phyloP scores from a whole-genome alignment of 495 filamentous ascomycete genomes.

The Lasiosphaeria miniovina region DNA sequence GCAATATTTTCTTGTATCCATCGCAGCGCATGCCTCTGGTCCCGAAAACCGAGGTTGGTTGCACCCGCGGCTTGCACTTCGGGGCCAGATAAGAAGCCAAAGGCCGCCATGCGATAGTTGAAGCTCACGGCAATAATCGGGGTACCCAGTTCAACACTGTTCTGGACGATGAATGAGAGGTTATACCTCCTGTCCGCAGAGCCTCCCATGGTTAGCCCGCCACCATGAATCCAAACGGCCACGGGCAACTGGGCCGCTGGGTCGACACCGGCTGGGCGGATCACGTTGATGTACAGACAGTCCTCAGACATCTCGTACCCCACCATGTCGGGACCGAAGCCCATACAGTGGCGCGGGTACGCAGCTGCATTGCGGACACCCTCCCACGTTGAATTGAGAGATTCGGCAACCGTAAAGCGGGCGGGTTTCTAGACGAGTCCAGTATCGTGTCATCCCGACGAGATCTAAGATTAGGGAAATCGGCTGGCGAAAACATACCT shows the following conservation, averaged over 20 bases:
- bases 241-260: conserved; percentile 31
- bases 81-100: conserved; percentile 6
- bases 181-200: conserved; percentile 52
- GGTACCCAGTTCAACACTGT: conserved; percentile 34
- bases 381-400: conserved; percentile 43
- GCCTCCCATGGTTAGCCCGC: conserved; percentile 53
- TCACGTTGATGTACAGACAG: conserved; percentile 39
- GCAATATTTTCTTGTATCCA: conserved; percentile 57
- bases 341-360: conserved; percentile 52
- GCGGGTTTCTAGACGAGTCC: not conserved
- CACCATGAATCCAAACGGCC: conserved; percentile 60
- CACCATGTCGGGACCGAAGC: conserved; percentile 33
- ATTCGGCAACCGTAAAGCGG: conserved; percentile 40
- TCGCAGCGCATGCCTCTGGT: conserved; percentile 41
- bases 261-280: conserved; percentile 24
- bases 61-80: conserved; percentile 3
- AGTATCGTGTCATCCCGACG: not conserved
- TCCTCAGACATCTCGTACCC: conserved; percentile 38
- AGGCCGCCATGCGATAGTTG: conserved; percentile 13
- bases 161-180: conserved; percentile 36
- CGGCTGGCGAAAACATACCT: conserved; percentile 36
- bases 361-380: conserved; percentile 40
- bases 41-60: conserved; percentile 42
- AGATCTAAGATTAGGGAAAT: conserved; percentile 33
- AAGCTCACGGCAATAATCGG: conserved; percentile 41